Evolutionary conservation across 768 basidiomycete species (phyloP).

Genomic region (Tulasnella sp.): DNA sequence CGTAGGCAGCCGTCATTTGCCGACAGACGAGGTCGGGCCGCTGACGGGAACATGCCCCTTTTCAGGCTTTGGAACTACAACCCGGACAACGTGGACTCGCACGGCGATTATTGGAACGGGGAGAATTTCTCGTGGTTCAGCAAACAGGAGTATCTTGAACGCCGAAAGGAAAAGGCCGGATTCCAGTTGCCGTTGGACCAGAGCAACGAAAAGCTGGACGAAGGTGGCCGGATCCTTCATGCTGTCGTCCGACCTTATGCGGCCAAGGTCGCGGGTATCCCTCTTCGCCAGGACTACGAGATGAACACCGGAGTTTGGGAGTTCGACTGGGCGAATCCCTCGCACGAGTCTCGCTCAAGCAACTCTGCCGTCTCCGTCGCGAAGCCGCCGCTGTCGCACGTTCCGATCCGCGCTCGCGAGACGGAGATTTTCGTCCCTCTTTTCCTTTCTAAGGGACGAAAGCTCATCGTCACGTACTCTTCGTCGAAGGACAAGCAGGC

Average conservation of each 20-base stretch:
- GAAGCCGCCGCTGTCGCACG: slow-evolving; percentile 51
- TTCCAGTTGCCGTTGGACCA: slow-evolving; percentile 50
- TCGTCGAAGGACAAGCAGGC: slow-evolving; percentile 52
- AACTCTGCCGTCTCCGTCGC: slow-evolving; percentile 38
- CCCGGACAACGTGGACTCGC: slow-evolving; percentile 73
- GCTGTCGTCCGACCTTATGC: slow-evolving; percentile 89
- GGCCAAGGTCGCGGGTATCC: slow-evolving; percentile 86
- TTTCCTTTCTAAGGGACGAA: slow-evolving; percentile 58
- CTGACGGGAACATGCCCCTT: not conserved
- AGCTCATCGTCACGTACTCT: slow-evolving; percentile 53
- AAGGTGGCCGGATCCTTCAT: slow-evolving; percentile 75
- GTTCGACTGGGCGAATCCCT: slow-evolving; percentile 64
- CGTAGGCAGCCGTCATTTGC: slow-evolving; percentile 56
- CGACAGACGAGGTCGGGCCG: not conserved
- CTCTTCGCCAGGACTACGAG: slow-evolving; percentile 73
- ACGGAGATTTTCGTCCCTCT: slow-evolving; percentile 86
- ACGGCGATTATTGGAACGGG: slow-evolving; percentile 91
- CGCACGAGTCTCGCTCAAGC: not conserved
- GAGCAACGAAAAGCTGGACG: slow-evolving; percentile 71
- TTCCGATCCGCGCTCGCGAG: slow-evolving; percentile 53
- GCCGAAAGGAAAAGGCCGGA: not conserved
- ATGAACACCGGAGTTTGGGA: slow-evolving; percentile 69
- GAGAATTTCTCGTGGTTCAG: slow-evolving; percentile 97
- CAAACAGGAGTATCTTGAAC: slow-evolving; percentile 43
- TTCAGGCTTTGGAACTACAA: slow-evolving; percentile 93